Percentiles rank a stretch among this genome's conserved stretches.
phyloP scores from a whole-genome alignment of 305 asterid species.

The Withania somnifera region DNA sequence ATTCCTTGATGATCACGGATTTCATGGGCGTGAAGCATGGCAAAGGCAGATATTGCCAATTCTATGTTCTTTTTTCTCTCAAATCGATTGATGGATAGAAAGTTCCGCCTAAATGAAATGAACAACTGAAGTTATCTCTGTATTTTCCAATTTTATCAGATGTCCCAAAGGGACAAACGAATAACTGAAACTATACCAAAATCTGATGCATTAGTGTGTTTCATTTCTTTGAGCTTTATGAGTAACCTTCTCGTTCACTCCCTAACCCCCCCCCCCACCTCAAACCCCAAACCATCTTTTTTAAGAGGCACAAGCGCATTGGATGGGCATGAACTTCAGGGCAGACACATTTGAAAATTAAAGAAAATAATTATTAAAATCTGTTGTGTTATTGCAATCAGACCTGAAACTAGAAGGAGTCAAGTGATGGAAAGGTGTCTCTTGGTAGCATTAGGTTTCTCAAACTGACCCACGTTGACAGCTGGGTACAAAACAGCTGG shows the following conservation, averaged over 20 bases:
- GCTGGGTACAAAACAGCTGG: constrained; percentile 96
- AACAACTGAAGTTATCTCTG: background rate
- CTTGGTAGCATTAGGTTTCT: constrained; percentile 40
- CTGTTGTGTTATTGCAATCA: background rate
- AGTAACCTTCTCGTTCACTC: background rate
- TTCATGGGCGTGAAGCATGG: constrained; percentile 38
- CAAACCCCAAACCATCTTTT: background rate
- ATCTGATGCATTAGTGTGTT: background rate
- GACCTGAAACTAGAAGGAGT: constrained; percentile 21
- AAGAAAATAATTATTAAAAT: background rate
- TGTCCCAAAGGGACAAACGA: constrained; percentile 5
- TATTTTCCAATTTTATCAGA: constrained; percentile 9
- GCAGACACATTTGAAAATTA: background rate
- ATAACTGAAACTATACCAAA: background rate
- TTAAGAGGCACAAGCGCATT: background rate
- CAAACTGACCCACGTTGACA: constrained; percentile 75
- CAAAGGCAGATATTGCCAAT: constrained; percentile 83
- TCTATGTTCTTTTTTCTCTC: constrained; percentile 90
- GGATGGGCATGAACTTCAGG: background rate
- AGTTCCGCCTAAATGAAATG: constrained; percentile 41
- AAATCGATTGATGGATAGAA: constrained; percentile 90
- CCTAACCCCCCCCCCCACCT: background rate
- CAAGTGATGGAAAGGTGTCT: constrained; percentile 15
- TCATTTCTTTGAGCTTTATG: background rate
- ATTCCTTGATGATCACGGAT: constrained; percentile 20